These are phyloP conservation scores for Eutrema japonicum DNA, from an alignment of 345 rosid species.

Conservation along the genomic window DNA sequence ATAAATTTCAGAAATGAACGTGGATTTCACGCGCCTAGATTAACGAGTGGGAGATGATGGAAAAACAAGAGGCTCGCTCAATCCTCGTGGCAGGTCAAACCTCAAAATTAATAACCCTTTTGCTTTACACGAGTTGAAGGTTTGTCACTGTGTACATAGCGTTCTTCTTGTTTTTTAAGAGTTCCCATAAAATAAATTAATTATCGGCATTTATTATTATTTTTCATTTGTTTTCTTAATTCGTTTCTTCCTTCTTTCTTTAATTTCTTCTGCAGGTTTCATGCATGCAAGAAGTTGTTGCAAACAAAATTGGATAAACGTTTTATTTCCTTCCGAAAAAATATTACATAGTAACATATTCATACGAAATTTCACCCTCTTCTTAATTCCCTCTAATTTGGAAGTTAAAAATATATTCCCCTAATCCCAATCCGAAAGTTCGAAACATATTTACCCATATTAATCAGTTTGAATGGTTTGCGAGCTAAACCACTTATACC, in stretches of 20 bases:
- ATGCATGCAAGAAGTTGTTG: slow-evolving; percentile 13
- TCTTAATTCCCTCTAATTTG: no score
- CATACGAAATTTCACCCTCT: no score
- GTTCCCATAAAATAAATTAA: not conserved
- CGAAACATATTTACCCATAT: no score
- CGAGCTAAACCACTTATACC: no score
- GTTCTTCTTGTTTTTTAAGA: slow-evolving; percentile 22
- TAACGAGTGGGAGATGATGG: slow-evolving; percentile 8
- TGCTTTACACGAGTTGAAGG: slow-evolving; percentile 14
- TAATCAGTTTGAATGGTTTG: no score
- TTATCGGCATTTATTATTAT: slow-evolving; percentile 4
- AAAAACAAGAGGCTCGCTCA: not conserved
- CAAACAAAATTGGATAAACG: not conserved
- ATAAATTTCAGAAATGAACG: not conserved
- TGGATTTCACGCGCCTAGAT: not conserved
- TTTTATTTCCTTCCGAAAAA: no score
- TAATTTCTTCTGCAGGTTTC: slow-evolving; percentile 13
- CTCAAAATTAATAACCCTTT: not conserved
- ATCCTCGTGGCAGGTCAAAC: slow-evolving; percentile 33
- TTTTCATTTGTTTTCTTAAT: not conserved
- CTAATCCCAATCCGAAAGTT: no score
- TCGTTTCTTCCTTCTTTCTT: slow-evolving; percentile 7
- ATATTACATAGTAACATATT: no score
- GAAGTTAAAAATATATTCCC: no score
- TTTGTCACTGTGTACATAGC: slow-evolving; percentile 16